These are phyloP conservation scores for Porcisia hertigi DNA, from an alignment of 208 protist species.

Conservation along the genomic window DNA sequence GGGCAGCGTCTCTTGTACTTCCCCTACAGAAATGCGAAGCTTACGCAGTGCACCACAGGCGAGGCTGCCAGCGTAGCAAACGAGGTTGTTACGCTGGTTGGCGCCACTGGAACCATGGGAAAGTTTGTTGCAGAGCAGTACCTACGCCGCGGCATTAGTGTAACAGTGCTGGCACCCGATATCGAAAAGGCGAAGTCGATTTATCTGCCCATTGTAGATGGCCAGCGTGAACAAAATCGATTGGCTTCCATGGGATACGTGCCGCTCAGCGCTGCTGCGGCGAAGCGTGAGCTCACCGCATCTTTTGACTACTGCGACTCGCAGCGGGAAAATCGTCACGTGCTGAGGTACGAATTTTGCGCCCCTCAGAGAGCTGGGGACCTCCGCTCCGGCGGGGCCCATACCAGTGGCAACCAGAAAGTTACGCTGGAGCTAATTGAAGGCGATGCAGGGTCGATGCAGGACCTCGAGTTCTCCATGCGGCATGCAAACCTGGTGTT, in stretches of 20 bases:
- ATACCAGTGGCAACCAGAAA: slow-evolving; percentile 1
- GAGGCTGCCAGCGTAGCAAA: slow-evolving; percentile 1
- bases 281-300: slow-evolving; percentile 18
- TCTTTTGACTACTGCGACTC: slow-evolving; percentile 25
- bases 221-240: slow-evolving; percentile 28
- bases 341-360: slow-evolving; percentile 44
- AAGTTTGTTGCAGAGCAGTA: slow-evolving; percentile 76
- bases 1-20: slow-evolving; percentile 38
- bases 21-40: slow-evolving; percentile 36
- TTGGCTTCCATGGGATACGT: slow-evolving; percentile 31
- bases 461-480: slow-evolving; percentile 55
- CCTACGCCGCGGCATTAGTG: slow-evolving; percentile 59
- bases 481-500: slow-evolving; percentile 55
- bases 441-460: slow-evolving; percentile 35
- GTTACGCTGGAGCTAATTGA: slow-evolving; percentile 58
- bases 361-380: background rate
- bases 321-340: slow-evolving; percentile 19
- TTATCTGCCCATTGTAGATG: slow-evolving; percentile 51
- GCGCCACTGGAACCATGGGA: slow-evolving; percentile 48
- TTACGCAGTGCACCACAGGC: slow-evolving; percentile 5
- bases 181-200: slow-evolving; percentile 46
- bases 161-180: slow-evolving; percentile 56
- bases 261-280: slow-evolving; percentile 17
- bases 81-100: slow-evolving; percentile 50
- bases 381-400: background rate